phyloP scores from a whole-genome alignment of 495 filamentous ascomycete genomes.

The Podospora pseudoanserina region DNA sequence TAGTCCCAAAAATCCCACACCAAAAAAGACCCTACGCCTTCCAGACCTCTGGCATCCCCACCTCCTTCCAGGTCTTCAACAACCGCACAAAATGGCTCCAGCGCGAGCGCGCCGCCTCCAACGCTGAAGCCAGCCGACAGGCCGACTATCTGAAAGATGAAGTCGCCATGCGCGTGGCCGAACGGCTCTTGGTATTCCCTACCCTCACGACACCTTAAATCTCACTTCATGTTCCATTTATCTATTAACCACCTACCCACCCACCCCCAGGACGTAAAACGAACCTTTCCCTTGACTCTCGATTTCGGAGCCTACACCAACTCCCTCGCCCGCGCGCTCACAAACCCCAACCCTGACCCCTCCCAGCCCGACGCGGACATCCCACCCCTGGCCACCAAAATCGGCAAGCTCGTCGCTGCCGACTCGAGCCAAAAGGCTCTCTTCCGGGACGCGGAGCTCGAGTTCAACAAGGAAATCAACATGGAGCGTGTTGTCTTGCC shows the following conservation, averaged over 20 bases:
- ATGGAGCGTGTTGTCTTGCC: constrained; percentile 69
- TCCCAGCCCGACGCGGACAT: constrained; percentile 48
- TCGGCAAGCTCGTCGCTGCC: constrained; percentile 69
- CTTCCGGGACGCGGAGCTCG: constrained; percentile 71
- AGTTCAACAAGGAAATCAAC: constrained; percentile 74
- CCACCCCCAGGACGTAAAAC: constrained; percentile 74
- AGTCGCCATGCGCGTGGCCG: constrained; percentile 77
- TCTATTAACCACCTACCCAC: not conserved
- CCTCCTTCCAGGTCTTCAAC: constrained; percentile 88
- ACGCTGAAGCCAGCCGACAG: constrained; percentile 67
- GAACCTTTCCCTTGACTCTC: constrained; percentile 75
- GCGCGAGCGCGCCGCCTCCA: constrained; percentile 73
- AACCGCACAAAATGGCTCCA: constrained; percentile 80
- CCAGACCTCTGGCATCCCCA: constrained; percentile 63
- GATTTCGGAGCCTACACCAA: constrained; percentile 95
- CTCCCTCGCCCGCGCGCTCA: constrained; percentile 81
- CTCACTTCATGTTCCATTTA: too few relatives aligned
- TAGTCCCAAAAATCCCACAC: not conserved
- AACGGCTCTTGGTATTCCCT: constrained; percentile 69
- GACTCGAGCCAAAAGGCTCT: constrained; percentile 77
- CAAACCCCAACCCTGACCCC: constrained; percentile 61
- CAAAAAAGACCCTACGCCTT: constrained; percentile 63
- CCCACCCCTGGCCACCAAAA: constrained; percentile 61
- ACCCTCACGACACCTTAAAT: too few relatives aligned
- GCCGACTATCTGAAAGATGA: constrained; percentile 93